Percentiles rank a stretch among this genome's conserved stretches.
Evolutionary conservation across 1,139 yeast species (phyloP).

Genomic region (Kurtzmaniella quercitrusa): DNA sequence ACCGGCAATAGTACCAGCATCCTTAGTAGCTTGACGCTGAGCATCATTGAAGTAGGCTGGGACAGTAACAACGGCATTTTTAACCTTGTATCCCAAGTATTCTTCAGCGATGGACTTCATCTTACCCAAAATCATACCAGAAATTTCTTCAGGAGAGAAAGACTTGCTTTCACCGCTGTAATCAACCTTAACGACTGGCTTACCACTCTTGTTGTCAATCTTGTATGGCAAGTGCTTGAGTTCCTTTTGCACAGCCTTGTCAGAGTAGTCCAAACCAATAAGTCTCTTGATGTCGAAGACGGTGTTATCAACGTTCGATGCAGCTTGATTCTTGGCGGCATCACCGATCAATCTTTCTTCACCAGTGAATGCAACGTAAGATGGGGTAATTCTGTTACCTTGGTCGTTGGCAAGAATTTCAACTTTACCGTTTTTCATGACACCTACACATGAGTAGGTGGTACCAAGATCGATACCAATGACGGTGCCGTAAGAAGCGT

Average conservation of each 20-base stretch:
- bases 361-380: slow-evolving; percentile 80
- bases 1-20: slow-evolving; percentile 96
- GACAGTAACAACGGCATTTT: slow-evolving; percentile 93
- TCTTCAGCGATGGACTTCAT: slow-evolving; percentile 95
- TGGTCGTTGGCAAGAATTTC: slow-evolving; percentile 93
- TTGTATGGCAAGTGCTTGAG: slow-evolving; percentile 76
- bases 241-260: slow-evolving; percentile 76
- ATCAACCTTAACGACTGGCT: slow-evolving; percentile 76
- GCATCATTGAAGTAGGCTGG: slow-evolving; percentile 99
- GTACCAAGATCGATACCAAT: slow-evolving; percentile 91
- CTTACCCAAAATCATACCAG: slow-evolving; percentile 87
- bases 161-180: slow-evolving; percentile 64
- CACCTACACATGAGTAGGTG: slow-evolving; percentile 87
- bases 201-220: slow-evolving; percentile 65
- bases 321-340: slow-evolving; percentile 92
- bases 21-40: slow-evolving; percentile 98
- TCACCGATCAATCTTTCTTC: slow-evolving; percentile 91
- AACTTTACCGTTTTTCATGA: slow-evolving; percentile 86
- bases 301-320: slow-evolving; percentile 75
- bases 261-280: slow-evolving; percentile 75
- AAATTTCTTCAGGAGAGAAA: slow-evolving; percentile 86
- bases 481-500: slow-evolving; percentile 69
- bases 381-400: slow-evolving; percentile 93
- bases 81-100: slow-evolving; percentile 81
- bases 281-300: slow-evolving; percentile 83